Conservation (phyloP, 495 filamentous ascomycete genomes). For the Parathielavia hyrcaniae region DNA sequence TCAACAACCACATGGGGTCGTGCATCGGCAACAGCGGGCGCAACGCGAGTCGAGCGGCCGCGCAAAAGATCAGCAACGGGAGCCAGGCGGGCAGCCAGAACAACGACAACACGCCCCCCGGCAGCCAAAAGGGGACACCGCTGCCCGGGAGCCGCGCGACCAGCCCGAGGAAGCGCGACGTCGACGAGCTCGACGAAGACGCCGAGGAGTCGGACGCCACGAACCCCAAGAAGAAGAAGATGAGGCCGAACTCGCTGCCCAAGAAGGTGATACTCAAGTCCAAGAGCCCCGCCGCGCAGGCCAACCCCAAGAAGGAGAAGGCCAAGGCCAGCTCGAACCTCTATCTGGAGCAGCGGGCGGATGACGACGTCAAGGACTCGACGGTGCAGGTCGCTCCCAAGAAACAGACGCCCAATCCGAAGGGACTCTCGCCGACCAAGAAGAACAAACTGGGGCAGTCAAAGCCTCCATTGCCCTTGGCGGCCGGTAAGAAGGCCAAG, state of each 20-base stretch:
- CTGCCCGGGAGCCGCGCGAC: slow-evolving; percentile 42
- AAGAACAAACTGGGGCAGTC: slow-evolving; percentile 39
- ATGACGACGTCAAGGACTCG: slow-evolving; percentile 36
- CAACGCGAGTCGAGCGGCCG: slow-evolving; percentile 54
- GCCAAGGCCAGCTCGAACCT: slow-evolving; percentile 38
- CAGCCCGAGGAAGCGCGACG: slow-evolving; percentile 49
- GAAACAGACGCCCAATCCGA: slow-evolving; percentile 32
- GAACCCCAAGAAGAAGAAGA: slow-evolving; percentile 51
- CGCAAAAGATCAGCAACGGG: slow-evolving; percentile 49
- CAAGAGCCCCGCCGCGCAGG: slow-evolving; percentile 26
- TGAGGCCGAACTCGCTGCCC: slow-evolving; percentile 30
- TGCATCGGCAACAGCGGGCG: slow-evolving; percentile 72
- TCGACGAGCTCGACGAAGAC: slow-evolving; percentile 45
- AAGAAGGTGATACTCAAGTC: slow-evolving; percentile 49
- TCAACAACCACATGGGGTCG: slow-evolving; percentile 74
- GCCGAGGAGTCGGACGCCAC: slow-evolving; percentile 44
- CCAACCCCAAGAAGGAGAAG: slow-evolving; percentile 40
- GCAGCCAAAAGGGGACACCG: slow-evolving; percentile 55
- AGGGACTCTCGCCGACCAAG: slow-evolving; percentile 41
- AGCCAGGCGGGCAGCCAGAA: slow-evolving; percentile 44
- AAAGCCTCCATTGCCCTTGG: slow-evolving; percentile 37
- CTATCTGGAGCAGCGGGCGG: slow-evolving; percentile 38
- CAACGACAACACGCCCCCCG: slow-evolving; percentile 49
- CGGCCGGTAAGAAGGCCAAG: slow-evolving; percentile 37
- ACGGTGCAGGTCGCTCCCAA: slow-evolving; percentile 43